Conservation (phyloP, 1,139 yeast species). For the Suhomyces taliae region DNA sequence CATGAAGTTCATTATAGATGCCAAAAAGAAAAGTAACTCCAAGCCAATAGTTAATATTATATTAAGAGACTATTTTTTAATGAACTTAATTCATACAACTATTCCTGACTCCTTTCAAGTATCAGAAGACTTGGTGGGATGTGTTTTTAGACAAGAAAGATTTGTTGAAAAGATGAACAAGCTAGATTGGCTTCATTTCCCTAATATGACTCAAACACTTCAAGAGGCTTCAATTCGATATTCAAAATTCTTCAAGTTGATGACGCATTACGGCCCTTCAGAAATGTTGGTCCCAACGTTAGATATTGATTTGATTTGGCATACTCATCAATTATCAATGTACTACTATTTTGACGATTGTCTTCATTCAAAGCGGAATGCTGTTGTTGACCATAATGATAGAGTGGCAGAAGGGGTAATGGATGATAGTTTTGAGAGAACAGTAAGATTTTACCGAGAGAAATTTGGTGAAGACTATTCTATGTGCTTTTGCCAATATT, state of each 20-base stretch:
- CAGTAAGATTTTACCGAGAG: slow-evolving; percentile 21
- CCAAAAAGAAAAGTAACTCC: not conserved
- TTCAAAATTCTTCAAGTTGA: slow-evolving; percentile 24
- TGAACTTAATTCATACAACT: slow-evolving; percentile 24
- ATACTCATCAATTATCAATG: slow-evolving; percentile 36
- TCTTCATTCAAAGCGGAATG: slow-evolving; percentile 3
- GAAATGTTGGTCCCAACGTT: slow-evolving; percentile 34
- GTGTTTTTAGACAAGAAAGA: slow-evolving; percentile 33
- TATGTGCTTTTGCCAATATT: slow-evolving; percentile 30
- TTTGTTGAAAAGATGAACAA: slow-evolving; percentile 32
- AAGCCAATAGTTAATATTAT: slow-evolving; percentile 3
- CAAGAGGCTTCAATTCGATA: slow-evolving; percentile 26
- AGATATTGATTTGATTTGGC: slow-evolving; percentile 44
- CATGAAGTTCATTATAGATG: not conserved
- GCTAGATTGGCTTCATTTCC: slow-evolving; percentile 30
- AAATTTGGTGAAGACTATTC: slow-evolving; percentile 24
- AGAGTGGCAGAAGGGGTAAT: slow-evolving; percentile 24
- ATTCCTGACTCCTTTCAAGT: slow-evolving; percentile 15
- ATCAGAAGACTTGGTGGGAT: slow-evolving; percentile 33
- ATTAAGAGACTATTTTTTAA: slow-evolving; percentile 17
- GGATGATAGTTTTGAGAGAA: slow-evolving; percentile 21
- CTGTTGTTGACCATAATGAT: slow-evolving; percentile 30
- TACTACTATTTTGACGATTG: slow-evolving; percentile 25
- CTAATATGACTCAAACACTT: slow-evolving; percentile 19
- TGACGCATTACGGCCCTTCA: slow-evolving; percentile 12